Evolutionary conservation across 2,329 filamentous ascomycete genomes (phyloP), one percentile per base, ranked within the genome.

Genomic region (Sphaerulina musiva): DNA sequence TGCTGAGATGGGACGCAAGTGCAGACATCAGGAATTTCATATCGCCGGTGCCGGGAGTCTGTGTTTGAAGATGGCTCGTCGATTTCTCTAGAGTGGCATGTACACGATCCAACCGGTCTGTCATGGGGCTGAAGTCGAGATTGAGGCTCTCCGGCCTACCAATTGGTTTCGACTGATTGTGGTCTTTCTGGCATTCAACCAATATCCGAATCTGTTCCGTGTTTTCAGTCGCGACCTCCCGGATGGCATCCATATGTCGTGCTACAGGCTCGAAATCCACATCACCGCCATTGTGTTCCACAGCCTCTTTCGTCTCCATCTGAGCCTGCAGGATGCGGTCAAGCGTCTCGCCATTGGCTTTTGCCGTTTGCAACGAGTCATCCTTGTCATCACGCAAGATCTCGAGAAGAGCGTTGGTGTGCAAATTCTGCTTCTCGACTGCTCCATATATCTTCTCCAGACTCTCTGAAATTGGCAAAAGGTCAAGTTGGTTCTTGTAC

Each of bases 81-180:
- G 59, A 57, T 32, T 44, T 60, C 41, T 63, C 60, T 7, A 65
- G 44, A 6, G 57, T 51, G 5, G 44, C 45, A 20, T 64, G 59
- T 42, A 65, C 62, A 31, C 59, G 56, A 29, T 58, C 56, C 8
- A 65, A 46, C 3, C 61, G 59, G 2, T 66, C 61, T 11, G 61
- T 66, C n/a, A 64, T 57, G 1, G 63, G 63, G n/a, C 53, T 59
- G 41, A 64, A 55, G 40, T 66, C 62, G 38, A 64, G 59, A 12
- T 58, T 57, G 38, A 64, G 59, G 14, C 58, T 57, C 6, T 54
- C 36, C 31, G 57, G 54, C 9, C 32, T 29, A 29, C 26, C 6
- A 29, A 29, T 29, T 44, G 51, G 39, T 43, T 12, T 51, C 41
- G 9, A 20, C 14, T 38, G 29, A 5, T 32, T 38, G 17, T 14